phyloP scores from a whole-genome alignment of 1,139 yeast genomes.

The Lodderomyces theae region DNA sequence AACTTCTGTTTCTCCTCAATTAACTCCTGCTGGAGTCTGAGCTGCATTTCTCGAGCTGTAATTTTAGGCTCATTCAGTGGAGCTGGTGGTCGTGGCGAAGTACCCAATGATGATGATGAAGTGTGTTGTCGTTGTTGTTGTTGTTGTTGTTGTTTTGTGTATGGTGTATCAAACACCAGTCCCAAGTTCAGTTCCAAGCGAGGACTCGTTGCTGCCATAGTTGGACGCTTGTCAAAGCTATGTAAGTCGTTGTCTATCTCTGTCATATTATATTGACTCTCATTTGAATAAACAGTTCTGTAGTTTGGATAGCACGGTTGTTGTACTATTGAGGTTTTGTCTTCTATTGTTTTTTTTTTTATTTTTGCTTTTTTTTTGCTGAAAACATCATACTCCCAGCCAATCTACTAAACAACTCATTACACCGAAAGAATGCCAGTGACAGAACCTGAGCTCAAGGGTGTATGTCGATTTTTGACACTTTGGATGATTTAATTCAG shows the following conservation, averaged over 20 bases:
- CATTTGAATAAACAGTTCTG: neutral
- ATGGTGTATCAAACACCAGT: conserved; percentile 1
- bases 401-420: no score
- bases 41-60: neutral
- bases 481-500: neutral
- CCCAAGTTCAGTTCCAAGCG: neutral
- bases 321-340: no score
- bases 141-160: neutral
- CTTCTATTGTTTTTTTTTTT: neutral
- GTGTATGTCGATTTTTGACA: neutral
- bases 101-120: conserved; percentile 1
- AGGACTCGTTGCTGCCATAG: neutral
- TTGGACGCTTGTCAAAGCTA: neutral
- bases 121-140: neutral
- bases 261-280: neutral
- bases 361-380: neutral
- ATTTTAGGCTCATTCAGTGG: neutral
- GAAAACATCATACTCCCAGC: no score
- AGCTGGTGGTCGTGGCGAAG: neutral
- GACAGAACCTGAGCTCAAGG: conserved; percentile 7
- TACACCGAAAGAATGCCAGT: conserved; percentile 1
- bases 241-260: neutral
- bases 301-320: no score
- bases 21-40: conserved; percentile 13
- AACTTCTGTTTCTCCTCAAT: conserved; percentile 21